Evolutionary conservation across 2,329 filamentous ascomycete genomes (phyloP).

Genomic region (Scedosporium dehoogii): DNA sequence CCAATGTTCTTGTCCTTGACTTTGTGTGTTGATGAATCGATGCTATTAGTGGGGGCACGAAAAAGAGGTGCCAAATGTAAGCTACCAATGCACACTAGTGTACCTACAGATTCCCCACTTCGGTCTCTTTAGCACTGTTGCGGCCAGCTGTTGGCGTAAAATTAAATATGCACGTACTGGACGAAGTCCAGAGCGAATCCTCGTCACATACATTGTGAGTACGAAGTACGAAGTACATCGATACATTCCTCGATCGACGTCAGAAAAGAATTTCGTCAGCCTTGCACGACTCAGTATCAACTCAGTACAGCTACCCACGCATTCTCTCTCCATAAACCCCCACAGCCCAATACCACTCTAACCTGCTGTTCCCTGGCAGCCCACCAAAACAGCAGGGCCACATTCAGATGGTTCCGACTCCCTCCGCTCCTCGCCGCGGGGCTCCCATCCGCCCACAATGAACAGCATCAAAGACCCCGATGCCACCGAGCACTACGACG

Average conservation of each 20-base stretch:
- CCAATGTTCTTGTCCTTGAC: too few species aligned
- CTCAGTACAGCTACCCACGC: neutral
- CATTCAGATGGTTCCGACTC: slow-evolving; percentile 1
- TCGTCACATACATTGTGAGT: neutral
- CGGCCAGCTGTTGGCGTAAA: too few species aligned
- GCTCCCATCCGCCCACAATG: slow-evolving; percentile 26
- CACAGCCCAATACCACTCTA: neutral
- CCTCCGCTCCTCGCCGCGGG: neutral
- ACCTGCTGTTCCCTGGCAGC: neutral
- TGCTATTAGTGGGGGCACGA: too few species aligned
- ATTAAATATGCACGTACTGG: too few species aligned
- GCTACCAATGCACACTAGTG: too few species aligned
- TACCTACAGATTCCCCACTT: too few species aligned
- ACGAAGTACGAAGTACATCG: neutral
- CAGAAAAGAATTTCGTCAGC: neutral
- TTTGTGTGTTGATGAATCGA: too few species aligned
- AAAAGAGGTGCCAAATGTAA: too few species aligned
- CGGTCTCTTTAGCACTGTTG: too few species aligned
- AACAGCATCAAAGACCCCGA: slow-evolving; percentile 41
- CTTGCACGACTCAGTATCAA: neutral
- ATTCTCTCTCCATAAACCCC: neutral
- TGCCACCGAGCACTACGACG: slow-evolving; percentile 51
- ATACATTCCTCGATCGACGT: neutral
- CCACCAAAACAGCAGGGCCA: neutral
- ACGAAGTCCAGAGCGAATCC: too few species aligned